phyloP scores from a whole-genome alignment of 2,329 filamentous ascomycete genomes.

The Aaosphaeria pasadenensis region DNA sequence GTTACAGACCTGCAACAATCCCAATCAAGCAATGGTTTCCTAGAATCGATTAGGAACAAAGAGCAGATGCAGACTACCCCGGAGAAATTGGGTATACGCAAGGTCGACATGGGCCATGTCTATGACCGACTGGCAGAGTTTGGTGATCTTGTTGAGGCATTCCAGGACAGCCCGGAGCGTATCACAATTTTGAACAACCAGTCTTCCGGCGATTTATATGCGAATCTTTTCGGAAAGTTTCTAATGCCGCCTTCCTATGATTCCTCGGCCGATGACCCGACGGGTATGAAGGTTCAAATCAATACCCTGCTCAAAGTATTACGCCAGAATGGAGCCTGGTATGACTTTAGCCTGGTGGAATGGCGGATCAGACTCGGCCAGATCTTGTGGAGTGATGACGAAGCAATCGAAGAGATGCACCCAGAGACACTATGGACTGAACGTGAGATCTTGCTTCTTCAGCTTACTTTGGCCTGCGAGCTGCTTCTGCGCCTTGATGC shows the following conservation, averaged over 20 bases:
- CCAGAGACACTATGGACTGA: conserved; percentile 35
- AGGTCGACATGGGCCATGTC: conserved; percentile 27
- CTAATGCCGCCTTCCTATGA: conserved; percentile 39
- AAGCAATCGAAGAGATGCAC: conserved; percentile 17
- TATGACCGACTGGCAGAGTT: conserved; percentile 37
- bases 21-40: conserved; percentile 22
- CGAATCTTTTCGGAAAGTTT: conserved; percentile 42
- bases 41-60: conserved; percentile 43
- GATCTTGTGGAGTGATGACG: conserved; percentile 60
- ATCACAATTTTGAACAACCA: conserved; percentile 50
- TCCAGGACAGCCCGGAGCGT: conserved; percentile 53
- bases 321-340: conserved; percentile 65
- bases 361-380: conserved; percentile 73
- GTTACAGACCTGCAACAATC: conserved; percentile 54
- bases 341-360: conserved; percentile 71
- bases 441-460: conserved; percentile 53
- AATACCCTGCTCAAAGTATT: conserved; percentile 65
- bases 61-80: conserved; percentile 34
- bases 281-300: conserved; percentile 66
- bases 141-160: conserved; percentile 54
- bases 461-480: conserved; percentile 54
- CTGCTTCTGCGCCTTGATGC: conserved; percentile 54
- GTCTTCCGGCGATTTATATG: conserved; percentile 52
- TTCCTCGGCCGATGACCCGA: conserved; percentile 51
- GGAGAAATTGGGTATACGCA: conserved; percentile 37